A percentile compares a stretch with the other conserved stretches of the same genome.
Conservation (phyloP, 768 basidiomycete species). For the Amanita rimosa region DNA sequence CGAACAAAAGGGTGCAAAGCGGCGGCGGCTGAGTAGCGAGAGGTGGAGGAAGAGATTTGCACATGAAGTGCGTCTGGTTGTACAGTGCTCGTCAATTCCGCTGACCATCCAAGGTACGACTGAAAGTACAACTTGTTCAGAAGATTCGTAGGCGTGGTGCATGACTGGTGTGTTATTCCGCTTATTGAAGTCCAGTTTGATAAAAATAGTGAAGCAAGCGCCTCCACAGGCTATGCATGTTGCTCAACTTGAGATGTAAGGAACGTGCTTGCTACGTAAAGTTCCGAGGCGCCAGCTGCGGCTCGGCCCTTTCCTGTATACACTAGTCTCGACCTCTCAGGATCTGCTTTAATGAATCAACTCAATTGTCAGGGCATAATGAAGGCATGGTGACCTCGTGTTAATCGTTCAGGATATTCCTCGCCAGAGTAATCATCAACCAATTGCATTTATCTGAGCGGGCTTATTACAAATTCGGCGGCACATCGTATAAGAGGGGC, state of each 20-base stretch:
- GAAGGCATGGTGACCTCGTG: background rate
- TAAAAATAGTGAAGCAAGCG: background rate
- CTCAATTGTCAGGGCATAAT: background rate
- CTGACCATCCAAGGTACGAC: slow-evolving; percentile 47
- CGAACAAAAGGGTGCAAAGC: slow-evolving; percentile 76
- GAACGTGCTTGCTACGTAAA: no score
- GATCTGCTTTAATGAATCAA: background rate
- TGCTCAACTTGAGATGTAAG: no score
- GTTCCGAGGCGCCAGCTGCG: background rate
- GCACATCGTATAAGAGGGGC: no score
- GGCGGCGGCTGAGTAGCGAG: slow-evolving; percentile 61
- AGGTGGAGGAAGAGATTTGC: slow-evolving; percentile 76
- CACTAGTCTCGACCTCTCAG: background rate
- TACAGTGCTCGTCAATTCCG: slow-evolving; percentile 1
- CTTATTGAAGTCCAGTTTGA: background rate
- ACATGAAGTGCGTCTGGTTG: slow-evolving; percentile 44
- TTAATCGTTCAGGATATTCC: background rate
- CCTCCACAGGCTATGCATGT: no score
- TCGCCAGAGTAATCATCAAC: background rate
- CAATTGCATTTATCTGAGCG: background rate
- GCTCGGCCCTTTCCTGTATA: background rate
- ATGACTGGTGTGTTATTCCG: slow-evolving; percentile 18
- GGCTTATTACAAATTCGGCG: no score
- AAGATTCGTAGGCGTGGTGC: slow-evolving; percentile 71
- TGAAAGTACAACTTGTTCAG: slow-evolving; percentile 71